Base-by-base conservation (phyloP, 148 eudicot species). In the Arctostaphylos glauca region DNA sequence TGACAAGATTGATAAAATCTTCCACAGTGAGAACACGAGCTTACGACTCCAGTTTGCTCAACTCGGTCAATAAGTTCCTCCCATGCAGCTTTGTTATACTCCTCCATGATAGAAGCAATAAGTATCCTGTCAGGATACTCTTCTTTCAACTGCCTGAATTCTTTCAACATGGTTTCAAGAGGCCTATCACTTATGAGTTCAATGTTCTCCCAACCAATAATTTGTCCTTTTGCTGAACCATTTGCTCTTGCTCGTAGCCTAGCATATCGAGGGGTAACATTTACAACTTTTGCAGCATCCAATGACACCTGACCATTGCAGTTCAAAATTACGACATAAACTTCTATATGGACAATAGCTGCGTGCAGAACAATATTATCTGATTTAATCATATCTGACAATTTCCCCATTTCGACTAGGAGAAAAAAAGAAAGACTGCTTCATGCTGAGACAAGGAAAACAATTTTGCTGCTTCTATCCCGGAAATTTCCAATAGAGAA, bases 171-270 rank as follows among this genome's bases (percentile, higher is more conserved):
- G 38, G 90, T 96, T 84, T 96, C 99, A 49, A 96, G 91, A 79
- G 99, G 99, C n/a, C 99, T 92, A 67, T 96, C 99, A 83, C 99
- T 96, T 50, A 96, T 96, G 60, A 96, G 94, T 84, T 96, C 99
- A 52, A 96, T 94, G 80, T 96, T 96, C 71, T 96, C 79, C 99
- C 99, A 96, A 31, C 99, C 99, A 77, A 96, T 96, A 62, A 96
- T 90, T 82, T 94, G 91, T 18, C 98, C 97, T 90, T 87, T 91
- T 23, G 95, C 84, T 38, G 98, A 93, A 71, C 99, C 98, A 88
- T 96, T 96, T 62, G 85, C 91, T 74, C 87, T 95, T 66, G 89
- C 95, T 88, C 91, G 90, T 81, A 96, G 79, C 77, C 88, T 87
- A 58, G 99, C 99, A 90, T 96, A 96, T 58, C 99, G 90, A 78